These are phyloP conservation scores for Suillus lakei DNA, from an alignment of 768 basidiomycete genomes.

Conservation along the genomic window DNA sequence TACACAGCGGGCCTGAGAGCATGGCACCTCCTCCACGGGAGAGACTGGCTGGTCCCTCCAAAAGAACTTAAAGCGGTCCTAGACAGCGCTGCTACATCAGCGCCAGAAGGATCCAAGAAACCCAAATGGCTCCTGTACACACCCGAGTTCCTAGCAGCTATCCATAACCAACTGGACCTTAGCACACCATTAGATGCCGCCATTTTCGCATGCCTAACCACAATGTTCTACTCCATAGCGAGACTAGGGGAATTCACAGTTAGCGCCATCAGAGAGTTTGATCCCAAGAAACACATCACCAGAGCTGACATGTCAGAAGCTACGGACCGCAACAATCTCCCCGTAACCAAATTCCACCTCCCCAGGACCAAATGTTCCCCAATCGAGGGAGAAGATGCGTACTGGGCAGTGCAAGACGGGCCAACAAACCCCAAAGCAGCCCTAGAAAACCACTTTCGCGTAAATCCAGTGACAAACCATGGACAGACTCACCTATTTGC, in stretches of 20 bases:
- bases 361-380: conserved; percentile 14
- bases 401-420: conserved; percentile 21
- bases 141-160: neutral
- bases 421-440: conserved; percentile 26
- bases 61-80: conserved; percentile 18
- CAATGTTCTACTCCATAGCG: conserved; percentile 39
- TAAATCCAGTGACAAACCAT: neutral
- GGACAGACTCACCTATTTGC: conserved; percentile 39
- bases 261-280: conserved; percentile 34
- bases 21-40: conserved; percentile 31
- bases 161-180: conserved; percentile 25
- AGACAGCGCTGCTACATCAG: neutral
- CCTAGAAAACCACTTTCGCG: conserved; percentile 28
- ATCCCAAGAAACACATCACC: conserved; percentile 35
- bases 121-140: conserved; percentile 18
- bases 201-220: conserved; percentile 40
- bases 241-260: conserved; percentile 46
- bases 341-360: conserved; percentile 26
- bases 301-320: conserved; percentile 6
- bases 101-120: conserved; percentile 27
- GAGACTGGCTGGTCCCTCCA: conserved; percentile 15
- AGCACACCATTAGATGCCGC: conserved; percentile 37
- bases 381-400: neutral
- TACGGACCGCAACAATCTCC: conserved; percentile 27
- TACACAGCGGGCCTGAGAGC: conserved; percentile 23